Evolutionary conservation across 179 eudicot genomes (phyloP).

Genomic region (Silene coronaria): DNA sequence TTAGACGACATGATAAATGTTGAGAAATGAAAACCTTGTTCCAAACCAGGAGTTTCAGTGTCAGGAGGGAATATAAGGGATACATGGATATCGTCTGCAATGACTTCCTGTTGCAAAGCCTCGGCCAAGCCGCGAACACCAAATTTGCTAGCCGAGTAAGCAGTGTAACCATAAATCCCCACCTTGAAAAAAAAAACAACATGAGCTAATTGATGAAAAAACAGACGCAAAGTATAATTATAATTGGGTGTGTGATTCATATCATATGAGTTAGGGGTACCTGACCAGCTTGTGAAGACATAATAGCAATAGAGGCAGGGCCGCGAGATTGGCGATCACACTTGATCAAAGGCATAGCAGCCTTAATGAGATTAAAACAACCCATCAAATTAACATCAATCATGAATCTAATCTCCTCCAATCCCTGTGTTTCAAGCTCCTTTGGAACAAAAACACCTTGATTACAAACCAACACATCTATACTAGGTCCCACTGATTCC

Average conservation of each 20-base stretch:
- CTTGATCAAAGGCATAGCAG: constrained; percentile 73
- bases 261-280: no score
- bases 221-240: no score
- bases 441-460: constrained; percentile 66
- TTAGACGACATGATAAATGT: neutral
- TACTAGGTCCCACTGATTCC: constrained; percentile 42
- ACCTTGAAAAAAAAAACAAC: constrained; percentile 45
- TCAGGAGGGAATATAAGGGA: constrained; percentile 90
- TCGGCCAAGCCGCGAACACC: constrained; percentile 95
- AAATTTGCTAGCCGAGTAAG: constrained; percentile 95
- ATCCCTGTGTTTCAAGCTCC: constrained; percentile 43
- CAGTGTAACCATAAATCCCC: constrained; percentile 91
- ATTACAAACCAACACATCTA: constrained; percentile 78
- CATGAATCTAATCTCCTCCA: constrained; percentile 62
- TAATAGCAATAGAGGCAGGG: constrained; percentile 62
- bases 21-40: constrained; percentile 58
- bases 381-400: constrained; percentile 81
- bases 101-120: constrained; percentile 87
- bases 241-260: no score
- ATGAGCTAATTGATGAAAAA: neutral
- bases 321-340: constrained; percentile 37
- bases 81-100: constrained; percentile 69
- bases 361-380: constrained; percentile 66
- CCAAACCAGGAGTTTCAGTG: constrained; percentile 87
- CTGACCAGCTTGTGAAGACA: constrained; percentile 91